Evolutionary conservation across 768 basidiomycete species (phyloP), one percentile per base, ranked within the genome.

Genomic region (Hydnomerulius pinastri): DNA sequence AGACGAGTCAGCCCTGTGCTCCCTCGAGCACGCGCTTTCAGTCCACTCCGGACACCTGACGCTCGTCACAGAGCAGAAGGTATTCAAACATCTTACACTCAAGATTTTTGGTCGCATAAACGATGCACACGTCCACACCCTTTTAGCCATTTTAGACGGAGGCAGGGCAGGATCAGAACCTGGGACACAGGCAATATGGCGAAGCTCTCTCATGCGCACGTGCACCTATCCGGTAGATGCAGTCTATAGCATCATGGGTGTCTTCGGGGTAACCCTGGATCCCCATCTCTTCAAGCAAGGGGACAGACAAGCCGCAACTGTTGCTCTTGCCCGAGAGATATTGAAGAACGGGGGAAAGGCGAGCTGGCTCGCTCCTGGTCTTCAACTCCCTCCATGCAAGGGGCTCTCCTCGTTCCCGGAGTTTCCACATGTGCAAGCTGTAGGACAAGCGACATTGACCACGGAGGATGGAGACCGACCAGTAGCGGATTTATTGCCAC

Each of bases 181-280:
- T n/a, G n/a, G n/a, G n/a, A n/a, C n/a, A n/a, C 35, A 52, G 9
- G 49, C 49, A 17, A n/a, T 51, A 6, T 52, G 49, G 25, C 36
- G 25, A 42, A 25, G 36, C 30, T 30, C 11, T 12, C 36, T 27
- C 24, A 25, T 51, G 25, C 51, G 36, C 21, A 52, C 50, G 5
- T 51, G 50, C 13, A 53, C 49, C 21, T 23, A 24, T 24, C 36
- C 49, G 6, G 28, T 33, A 1, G 28, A 33, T 18, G 42, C 30
- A 17, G 11, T 53, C 1, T 24, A 54, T n/a, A 53, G 50, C 25
- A 40, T 53, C 51, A 33, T 43, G 38, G 36, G 37, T 17, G 18
- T 52, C n/a, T 52, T 32, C 30, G 27, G 21, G 17, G 49, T 51
- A 2, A 23, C 21, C 2, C 49, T 51, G 8, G 28, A 48, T 9